These are phyloP conservation scores for Mycena belliarum DNA, from an alignment of 768 basidiomycete genomes.

Conservation along the genomic window DNA sequence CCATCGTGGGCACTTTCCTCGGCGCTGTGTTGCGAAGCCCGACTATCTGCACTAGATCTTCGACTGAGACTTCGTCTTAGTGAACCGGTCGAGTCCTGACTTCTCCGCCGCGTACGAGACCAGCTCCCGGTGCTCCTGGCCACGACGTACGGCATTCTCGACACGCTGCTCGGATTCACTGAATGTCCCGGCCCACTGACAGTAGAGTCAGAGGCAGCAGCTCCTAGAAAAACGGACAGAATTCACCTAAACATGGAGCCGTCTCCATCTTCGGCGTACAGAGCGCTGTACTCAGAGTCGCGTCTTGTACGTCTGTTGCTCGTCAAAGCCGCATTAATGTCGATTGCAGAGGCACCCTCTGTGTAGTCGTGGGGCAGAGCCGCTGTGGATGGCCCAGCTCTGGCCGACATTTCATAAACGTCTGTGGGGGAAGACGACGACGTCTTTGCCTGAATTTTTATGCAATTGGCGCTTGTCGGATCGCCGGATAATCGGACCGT, in stretches of 20 bases:
- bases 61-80: slow-evolving; percentile 35
- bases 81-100: slow-evolving; percentile 45
- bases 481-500: no score
- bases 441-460: no score
- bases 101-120: slow-evolving; percentile 50
- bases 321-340: slow-evolving; percentile 64
- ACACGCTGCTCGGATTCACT: slow-evolving; percentile 76
- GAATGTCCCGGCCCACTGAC: slow-evolving; percentile 67
- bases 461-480: no score
- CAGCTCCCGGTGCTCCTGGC: slow-evolving; percentile 57
- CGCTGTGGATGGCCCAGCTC: slow-evolving; percentile 35
- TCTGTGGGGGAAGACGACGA: slow-evolving; percentile 1
- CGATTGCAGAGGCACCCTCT: slow-evolving; percentile 78
- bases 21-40: slow-evolving; percentile 40
- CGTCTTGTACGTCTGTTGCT: slow-evolving; percentile 55
- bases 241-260: slow-evolving; percentile 59
- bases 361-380: slow-evolving; percentile 65
- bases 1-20: slow-evolving; percentile 34
- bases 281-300: slow-evolving; percentile 64
- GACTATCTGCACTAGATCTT: slow-evolving; percentile 49
- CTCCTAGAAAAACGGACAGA: neutral
- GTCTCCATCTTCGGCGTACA: slow-evolving; percentile 59
- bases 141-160: slow-evolving; percentile 72
- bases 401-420: slow-evolving; percentile 42
- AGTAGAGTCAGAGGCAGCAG: neutral